Conservation (phyloP, 2,329 filamentous ascomycete species). For the Trichoderma citrinoviride region DNA sequence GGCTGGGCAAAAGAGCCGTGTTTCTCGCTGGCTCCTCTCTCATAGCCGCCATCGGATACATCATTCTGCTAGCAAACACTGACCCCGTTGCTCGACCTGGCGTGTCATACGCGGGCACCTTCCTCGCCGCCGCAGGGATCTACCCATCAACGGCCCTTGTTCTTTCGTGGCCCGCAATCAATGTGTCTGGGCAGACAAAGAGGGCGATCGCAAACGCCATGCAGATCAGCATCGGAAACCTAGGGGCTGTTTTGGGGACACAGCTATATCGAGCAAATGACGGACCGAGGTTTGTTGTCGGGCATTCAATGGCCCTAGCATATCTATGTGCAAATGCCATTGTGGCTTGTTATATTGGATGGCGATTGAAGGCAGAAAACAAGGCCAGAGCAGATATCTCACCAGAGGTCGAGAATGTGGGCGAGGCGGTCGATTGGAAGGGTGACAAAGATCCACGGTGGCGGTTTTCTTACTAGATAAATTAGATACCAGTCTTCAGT, state of each 20-base stretch:
- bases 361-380: conserved; percentile 58
- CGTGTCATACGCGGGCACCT: conserved; percentile 58
- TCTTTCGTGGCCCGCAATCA: conserved; percentile 69
- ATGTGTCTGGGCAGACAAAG: conserved; percentile 69
- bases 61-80: conserved; percentile 54
- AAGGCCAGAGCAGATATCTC: conserved; percentile 44
- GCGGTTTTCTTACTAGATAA: conserved; percentile 57
- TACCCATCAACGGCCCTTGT: conserved; percentile 63
- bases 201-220: conserved; percentile 65
- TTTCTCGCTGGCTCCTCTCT: conserved; percentile 60
- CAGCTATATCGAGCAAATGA: conserved; percentile 63
- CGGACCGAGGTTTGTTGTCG: conserved; percentile 61
- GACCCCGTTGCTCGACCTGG: conserved; percentile 49
- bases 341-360: conserved; percentile 43
- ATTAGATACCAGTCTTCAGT: neutral
- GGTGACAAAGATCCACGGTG: conserved; percentile 64
- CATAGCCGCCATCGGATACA: conserved; percentile 61
- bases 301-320: conserved; percentile 63
- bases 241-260: conserved; percentile 66
- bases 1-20: conserved; percentile 53
- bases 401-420: conserved; percentile 45
- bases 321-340: conserved; percentile 53
- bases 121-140: conserved; percentile 64
- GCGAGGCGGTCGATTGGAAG: conserved; percentile 51
- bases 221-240: conserved; percentile 65